Conservation (phyloP, 164 flowering plant genomes). For the Vitis labrusca region DNA sequence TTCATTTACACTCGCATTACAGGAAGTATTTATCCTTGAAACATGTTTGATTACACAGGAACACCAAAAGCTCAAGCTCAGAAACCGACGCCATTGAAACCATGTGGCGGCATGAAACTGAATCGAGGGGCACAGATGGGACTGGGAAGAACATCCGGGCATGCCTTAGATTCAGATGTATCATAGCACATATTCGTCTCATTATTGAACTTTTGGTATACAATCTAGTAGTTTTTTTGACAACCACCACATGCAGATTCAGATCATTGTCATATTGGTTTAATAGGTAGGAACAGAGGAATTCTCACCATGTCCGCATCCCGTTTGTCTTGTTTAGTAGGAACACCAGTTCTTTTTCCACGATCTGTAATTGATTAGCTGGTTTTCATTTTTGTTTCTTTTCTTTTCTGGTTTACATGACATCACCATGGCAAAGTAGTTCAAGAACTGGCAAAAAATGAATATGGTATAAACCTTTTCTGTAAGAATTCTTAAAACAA, state of each 20-base stretch:
- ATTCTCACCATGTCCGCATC: background rate
- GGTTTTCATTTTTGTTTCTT: too few species aligned
- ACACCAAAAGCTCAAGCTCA: conserved; percentile 34
- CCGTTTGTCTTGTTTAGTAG: conserved; percentile 4
- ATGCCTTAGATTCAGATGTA: conserved; percentile 57
- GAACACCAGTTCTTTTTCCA: background rate
- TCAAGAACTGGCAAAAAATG: too few species aligned
- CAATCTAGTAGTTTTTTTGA: too few species aligned
- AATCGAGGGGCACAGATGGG: conserved; percentile 23
- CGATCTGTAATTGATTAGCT: background rate
- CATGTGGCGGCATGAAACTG: conserved; percentile 41
- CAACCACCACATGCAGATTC: background rate
- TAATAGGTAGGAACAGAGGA: background rate
- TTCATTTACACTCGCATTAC: conserved; percentile 1
- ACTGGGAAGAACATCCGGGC: conserved; percentile 33
- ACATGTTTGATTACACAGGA: conserved; percentile 23
- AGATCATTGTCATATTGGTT: background rate
- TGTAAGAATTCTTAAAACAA: too few species aligned
- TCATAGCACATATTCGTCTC: conserved; percentile 12
- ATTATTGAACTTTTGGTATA: too few species aligned
- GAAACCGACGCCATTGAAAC: conserved; percentile 38
- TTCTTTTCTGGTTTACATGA: too few species aligned
- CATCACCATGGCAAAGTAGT: too few species aligned
- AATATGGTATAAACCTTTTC: too few species aligned
- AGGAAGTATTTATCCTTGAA: background rate